phyloP scores from a whole-genome alignment of 148 eudicot genomes.

The Chenopodium berlandieri region DNA sequence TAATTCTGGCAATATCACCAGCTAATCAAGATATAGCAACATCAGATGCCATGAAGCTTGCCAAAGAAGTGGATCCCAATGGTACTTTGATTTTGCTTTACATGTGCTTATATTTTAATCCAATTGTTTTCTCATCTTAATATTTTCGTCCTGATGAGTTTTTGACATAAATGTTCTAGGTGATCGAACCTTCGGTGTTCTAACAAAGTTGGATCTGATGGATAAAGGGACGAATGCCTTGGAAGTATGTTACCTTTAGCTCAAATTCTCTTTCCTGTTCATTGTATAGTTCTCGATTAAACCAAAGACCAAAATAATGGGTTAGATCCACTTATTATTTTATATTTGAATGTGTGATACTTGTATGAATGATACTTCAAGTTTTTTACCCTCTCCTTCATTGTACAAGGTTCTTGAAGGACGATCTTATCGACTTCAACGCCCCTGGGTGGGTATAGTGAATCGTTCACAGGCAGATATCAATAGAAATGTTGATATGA shows the following conservation, averaged over 20 bases:
- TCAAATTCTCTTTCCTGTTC: slow-evolving; percentile 8
- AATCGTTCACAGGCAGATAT: slow-evolving; percentile 84
- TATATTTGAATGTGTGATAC: not conserved
- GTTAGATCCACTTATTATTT: not conserved
- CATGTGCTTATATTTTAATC: slow-evolving; percentile 3
- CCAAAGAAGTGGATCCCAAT: slow-evolving; percentile 76
- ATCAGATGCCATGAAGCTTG: slow-evolving; percentile 78
- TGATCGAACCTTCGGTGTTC: slow-evolving; percentile 89
- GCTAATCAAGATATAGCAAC: slow-evolving; percentile 91
- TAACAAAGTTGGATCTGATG: slow-evolving; percentile 95
- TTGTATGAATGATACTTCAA: not conserved
- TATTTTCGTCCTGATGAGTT: slow-evolving; percentile 1
- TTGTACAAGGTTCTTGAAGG: slow-evolving; percentile 71
- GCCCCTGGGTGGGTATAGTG: slow-evolving; percentile 81
- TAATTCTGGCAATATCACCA: slow-evolving; percentile 80
- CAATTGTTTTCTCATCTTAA: not conserved
- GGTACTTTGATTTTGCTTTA: slow-evolving; percentile 28
- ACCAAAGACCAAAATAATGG: not conserved
- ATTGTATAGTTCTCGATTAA: not conserved
- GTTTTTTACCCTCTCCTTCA: not conserved
- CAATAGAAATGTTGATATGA: slow-evolving; percentile 69
- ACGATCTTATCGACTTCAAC: slow-evolving; percentile 62
- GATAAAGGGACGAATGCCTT: slow-evolving; percentile 98
- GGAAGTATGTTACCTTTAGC: slow-evolving; percentile 51
- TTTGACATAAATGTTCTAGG: slow-evolving; percentile 43